Evolutionary conservation across 2,329 filamentous ascomycete genomes (phyloP).

Genomic region (Lomentospora prolificans): DNA sequence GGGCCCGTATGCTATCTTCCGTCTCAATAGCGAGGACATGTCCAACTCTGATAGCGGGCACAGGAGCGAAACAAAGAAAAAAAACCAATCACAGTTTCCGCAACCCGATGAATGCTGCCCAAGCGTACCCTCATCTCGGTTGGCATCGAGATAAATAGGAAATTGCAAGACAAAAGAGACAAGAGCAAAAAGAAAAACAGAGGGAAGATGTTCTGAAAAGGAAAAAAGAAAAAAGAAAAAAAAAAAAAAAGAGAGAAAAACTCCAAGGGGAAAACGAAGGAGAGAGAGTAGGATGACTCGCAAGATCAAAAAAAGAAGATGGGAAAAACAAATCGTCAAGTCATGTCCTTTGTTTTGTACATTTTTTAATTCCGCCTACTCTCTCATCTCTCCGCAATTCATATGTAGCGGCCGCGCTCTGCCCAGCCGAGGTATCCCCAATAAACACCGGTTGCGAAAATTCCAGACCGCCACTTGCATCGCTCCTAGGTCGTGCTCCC

Average conservation of each 20-base stretch:
- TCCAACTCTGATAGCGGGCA: not conserved
- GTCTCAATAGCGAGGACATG: not conserved
- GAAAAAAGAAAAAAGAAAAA: slow-evolving; percentile 7
- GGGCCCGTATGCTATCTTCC: too few relatives aligned
- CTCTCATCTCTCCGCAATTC: not conserved
- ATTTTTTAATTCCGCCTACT: not conserved
- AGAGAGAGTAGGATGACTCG: slow-evolving; percentile 10
- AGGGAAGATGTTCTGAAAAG: slow-evolving; percentile 4
- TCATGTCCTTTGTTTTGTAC: slow-evolving; percentile 11
- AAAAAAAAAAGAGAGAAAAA: slow-evolving; percentile 10
- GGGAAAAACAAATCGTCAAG: slow-evolving; percentile 9
- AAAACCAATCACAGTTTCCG: not conserved
- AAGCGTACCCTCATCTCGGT: not conserved
- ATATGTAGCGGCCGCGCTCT: slow-evolving; percentile 9
- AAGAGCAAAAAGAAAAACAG: slow-evolving; percentile 5
- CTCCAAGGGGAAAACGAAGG: slow-evolving; percentile 7
- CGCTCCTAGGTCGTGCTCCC: not conserved
- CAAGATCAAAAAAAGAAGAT: slow-evolving; percentile 3
- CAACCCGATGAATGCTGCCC: not conserved
- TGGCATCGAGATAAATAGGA: not conserved
- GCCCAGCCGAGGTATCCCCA: not conserved
- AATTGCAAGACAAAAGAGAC: not conserved
- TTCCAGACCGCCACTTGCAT: not conserved
- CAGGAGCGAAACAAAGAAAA: not conserved
- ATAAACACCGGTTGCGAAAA: not conserved